Percentiles rank a stretch among this genome's conserved stretches.
These are phyloP conservation scores for Suillus subalutaceus DNA, from an alignment of 768 basidiomycete species.

Conservation along the genomic window DNA sequence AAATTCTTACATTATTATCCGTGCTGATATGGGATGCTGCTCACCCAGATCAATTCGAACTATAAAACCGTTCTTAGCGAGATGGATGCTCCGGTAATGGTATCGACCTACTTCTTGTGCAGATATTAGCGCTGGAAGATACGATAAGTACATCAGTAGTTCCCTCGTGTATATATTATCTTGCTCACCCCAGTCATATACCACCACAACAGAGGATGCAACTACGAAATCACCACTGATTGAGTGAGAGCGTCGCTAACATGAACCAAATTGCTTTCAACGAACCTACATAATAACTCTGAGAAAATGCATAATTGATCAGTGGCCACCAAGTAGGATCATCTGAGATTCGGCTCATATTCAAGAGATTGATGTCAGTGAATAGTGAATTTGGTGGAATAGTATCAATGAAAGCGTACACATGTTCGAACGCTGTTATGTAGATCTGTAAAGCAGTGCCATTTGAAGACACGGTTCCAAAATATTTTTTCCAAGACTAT, in stretches of 20 bases:
- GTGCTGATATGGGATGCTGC: not conserved
- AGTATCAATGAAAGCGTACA: not conserved
- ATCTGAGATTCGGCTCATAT: not conserved
- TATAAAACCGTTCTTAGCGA: not conserved
- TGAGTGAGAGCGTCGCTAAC: not conserved
- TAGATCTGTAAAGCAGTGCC: not conserved
- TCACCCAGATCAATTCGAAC: not conserved
- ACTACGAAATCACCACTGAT: not conserved
- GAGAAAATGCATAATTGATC: not conserved
- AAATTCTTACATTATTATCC: not conserved
- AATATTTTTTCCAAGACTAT: too few relatives aligned
- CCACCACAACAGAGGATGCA: not conserved
- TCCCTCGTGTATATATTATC: not conserved
- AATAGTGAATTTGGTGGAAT: not conserved
- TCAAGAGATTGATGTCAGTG: not conserved
- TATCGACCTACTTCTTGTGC: not conserved
- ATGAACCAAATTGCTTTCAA: not conserved
- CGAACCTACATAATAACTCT: not conserved
- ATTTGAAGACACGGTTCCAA: too few relatives aligned
- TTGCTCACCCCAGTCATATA: constrained; percentile 1
- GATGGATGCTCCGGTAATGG: not conserved
- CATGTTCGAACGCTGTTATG: not conserved
- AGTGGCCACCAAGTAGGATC: not conserved
- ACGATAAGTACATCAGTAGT: not conserved
- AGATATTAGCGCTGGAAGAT: not conserved